These are phyloP conservation scores for Cenchrus americanus DNA, from an alignment of 176 grass and related monocot genomes.

Conservation along the genomic window DNA sequence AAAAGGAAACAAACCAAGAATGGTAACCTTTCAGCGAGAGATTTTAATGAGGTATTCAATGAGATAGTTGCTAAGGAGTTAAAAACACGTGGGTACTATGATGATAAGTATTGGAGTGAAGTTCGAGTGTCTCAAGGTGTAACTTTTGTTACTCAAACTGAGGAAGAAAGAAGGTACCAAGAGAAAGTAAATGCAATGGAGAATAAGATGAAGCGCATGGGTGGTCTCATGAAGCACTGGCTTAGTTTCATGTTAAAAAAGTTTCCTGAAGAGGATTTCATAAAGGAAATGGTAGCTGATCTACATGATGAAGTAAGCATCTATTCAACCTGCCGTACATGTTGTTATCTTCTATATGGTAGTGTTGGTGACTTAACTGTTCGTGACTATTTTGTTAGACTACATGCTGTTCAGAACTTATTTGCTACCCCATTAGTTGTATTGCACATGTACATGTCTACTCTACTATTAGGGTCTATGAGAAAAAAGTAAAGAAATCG, in stretches of 20 bases:
- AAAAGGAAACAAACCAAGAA: neutral
- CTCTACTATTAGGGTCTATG: too few species aligned
- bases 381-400: neutral
- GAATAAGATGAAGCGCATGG: neutral
- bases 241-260: neutral
- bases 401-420: neutral
- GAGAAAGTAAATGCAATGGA: neutral
- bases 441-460: too few species aligned
- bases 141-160: neutral
- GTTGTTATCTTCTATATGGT: neutral
- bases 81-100: conserved; percentile 5
- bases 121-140: neutral
- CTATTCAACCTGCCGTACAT: neutral
- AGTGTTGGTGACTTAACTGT: neutral
- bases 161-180: neutral
- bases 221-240: neutral
- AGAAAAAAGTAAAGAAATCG: too few species aligned
- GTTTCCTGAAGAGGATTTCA: neutral
- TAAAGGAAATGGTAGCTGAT: neutral
- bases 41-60: neutral
- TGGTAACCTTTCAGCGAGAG: neutral
- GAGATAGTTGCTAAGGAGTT: neutral
- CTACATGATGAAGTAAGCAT: neutral
- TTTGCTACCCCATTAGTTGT: too few species aligned
- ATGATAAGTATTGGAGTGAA: neutral